Evolutionary conservation across 2,329 filamentous ascomycete genomes (phyloP), one percentile per base, ranked within the genome.

Genomic region (Fusarium mexicanum): DNA sequence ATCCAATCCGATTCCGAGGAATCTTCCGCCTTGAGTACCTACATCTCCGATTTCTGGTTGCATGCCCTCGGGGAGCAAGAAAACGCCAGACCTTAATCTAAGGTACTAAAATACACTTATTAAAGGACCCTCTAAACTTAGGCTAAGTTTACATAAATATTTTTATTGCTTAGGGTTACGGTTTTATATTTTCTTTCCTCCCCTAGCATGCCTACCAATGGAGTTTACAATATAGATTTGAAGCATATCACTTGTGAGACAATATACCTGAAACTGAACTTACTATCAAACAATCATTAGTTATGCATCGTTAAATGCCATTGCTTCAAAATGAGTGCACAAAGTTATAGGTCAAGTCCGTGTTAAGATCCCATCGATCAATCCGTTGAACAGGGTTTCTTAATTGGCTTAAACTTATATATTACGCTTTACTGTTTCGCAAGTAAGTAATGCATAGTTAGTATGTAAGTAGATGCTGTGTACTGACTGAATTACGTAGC

Each of bases 211-310:
- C 7, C 18, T 6, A 8, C 2, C 10, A 13, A 18, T n/a, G 7
- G 8, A 8, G 4, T 20, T 20, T 17, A 35, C 14, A 3, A 50
- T 9, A 18, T 50, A 24, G 4, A 22, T 5, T n/a, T 6, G 3
- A 26, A 12, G 12, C 8, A 2, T 16, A 9, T 13, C 10, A 10
- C 8, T n/a, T 33, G 0, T 3, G 22, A 31, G 6, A 26, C 6
- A 18, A 8, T 1, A 13, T 17, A 13, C 6, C 22, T 0, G 5
- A 3, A 16, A 7, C 3, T 1, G 5, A 22, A n/a, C 37, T 0
- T 22, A 22, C 24, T 54, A 54, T 38, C 5, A 0, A 2, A 5
- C 24, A 54, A 8, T 8, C 5, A 17, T 29, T 12, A 9, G 8
- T 22, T 24, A 6, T 20, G 16, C 1, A 14, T 11, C 2, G 2